phyloP scores from a whole-genome alignment of 1,284 basidiomycete genomes.

The Cutaneotrichosporon sp. region DNA sequence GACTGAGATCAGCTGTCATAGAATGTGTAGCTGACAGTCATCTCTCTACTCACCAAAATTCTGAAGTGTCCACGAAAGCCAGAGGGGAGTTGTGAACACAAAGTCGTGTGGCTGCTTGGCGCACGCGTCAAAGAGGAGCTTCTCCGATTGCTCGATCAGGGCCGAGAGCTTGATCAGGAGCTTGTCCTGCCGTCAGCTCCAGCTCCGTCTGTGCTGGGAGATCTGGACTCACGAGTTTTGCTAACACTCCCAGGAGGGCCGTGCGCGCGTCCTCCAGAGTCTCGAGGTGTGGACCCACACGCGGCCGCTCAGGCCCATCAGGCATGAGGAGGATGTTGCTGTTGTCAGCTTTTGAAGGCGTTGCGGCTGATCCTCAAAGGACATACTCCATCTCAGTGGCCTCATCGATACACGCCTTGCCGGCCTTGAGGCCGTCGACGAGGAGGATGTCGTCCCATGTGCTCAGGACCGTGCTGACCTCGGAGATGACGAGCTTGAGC shows the following conservation, averaged over 20 bases:
- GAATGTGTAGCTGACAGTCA: no score
- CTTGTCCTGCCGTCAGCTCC: constrained; percentile 25
- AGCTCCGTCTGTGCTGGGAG: background rate
- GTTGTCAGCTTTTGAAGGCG: constrained; percentile 10
- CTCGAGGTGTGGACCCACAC: constrained; percentile 26
- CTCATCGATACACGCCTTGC: constrained; percentile 38
- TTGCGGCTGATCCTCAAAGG: no score
- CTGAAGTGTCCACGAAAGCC: constrained; percentile 45
- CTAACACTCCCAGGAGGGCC: constrained; percentile 22
- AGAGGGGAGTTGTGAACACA: constrained; percentile 35
- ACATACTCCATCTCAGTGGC: constrained; percentile 38
- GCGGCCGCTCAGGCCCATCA: constrained; percentile 33
- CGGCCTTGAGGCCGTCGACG: constrained; percentile 37
- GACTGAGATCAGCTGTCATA: constrained; percentile 17
- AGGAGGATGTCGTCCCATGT: constrained; percentile 43
- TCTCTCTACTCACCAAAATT: constrained; percentile 38
- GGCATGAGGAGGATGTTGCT: constrained; percentile 35
- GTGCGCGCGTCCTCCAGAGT: constrained; percentile 17
- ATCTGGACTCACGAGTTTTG: constrained; percentile 32
- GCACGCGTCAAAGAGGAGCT: constrained; percentile 38
- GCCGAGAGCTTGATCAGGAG: constrained; percentile 31
- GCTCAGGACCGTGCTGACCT: constrained; percentile 28
- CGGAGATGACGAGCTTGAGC: constrained; percentile 37
- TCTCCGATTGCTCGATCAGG: constrained; percentile 40
- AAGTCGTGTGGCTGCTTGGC: constrained; percentile 27